Evolutionary conservation across 352 stramenopile genomes (phyloP).

Genomic region (Pythium diclinum): DNA sequence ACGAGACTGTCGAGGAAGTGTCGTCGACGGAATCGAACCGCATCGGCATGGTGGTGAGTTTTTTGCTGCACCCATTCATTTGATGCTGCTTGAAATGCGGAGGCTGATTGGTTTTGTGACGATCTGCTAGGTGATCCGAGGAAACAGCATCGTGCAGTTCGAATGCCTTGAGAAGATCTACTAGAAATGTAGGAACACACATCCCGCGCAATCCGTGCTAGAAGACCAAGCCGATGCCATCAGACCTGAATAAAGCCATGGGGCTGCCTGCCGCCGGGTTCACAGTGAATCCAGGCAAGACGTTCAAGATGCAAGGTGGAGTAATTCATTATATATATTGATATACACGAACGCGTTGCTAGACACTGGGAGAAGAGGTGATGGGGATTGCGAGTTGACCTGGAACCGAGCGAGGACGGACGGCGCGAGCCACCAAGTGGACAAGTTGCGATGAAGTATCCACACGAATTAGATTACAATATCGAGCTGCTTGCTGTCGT

Average conservation of each 20-base stretch:
- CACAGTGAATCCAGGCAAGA: background rate
- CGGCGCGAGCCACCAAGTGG: conserved; percentile 3
- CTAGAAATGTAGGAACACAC: conserved; percentile 6
- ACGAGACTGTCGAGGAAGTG: conserved; percentile 91
- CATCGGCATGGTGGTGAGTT: conserved; percentile 92
- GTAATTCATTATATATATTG: conserved; percentile 30
- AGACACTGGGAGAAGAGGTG: background rate
- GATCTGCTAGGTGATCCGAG: conserved; percentile 69
- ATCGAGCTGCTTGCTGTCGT: conserved; percentile 12
- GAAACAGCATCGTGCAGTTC: conserved; percentile 90
- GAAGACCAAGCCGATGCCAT: background rate
- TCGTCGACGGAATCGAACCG: conserved; percentile 81
- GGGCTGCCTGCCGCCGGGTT: background rate
- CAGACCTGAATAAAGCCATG: no score
- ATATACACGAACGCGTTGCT: conserved; percentile 29
- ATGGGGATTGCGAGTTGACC: background rate
- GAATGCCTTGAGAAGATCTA: conserved; percentile 85
- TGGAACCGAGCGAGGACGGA: background rate
- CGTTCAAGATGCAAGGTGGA: conserved; percentile 3
- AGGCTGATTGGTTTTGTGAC: background rate
- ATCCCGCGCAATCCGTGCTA: background rate
- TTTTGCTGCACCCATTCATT: background rate
- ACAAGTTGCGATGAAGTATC: conserved; percentile 16
- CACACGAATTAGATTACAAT: conserved; percentile 29
- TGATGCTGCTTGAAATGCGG: background rate